phyloP scores from a whole-genome alignment of 805 yeast species.

The Pichia cephalocereana region DNA sequence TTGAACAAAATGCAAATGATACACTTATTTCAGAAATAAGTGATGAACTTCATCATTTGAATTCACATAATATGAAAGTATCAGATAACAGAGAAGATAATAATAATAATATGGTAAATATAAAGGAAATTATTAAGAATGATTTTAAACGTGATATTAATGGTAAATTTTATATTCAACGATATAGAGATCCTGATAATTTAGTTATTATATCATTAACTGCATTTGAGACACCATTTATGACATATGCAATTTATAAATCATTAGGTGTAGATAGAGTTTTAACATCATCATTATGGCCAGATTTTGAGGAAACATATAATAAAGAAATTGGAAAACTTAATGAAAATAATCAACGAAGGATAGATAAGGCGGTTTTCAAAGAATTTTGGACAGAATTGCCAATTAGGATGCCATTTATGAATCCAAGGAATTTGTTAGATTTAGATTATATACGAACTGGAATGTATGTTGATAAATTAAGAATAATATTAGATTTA shows the following conservation, averaged over 20 bases:
- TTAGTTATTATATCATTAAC: conserved; percentile 2
- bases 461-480: conserved; percentile 9
- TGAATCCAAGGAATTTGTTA: conserved; percentile 1
- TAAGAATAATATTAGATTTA: conserved; percentile 10
- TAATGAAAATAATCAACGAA: background rate
- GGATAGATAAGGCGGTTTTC: conserved; percentile 3
- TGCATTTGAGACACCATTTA: conserved; percentile 6
- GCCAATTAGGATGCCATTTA: conserved; percentile 8
- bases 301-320: conserved; percentile 2
- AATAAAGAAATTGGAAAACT: background rate
- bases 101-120: background rate
- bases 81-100: background rate
- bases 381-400: conserved; percentile 3
- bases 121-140: background rate
- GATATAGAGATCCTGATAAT: conserved; percentile 7
- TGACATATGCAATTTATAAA: conserved; percentile 6
- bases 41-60: conserved; percentile 8
- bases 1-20: background rate
- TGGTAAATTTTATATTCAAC: background rate
- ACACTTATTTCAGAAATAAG: background rate
- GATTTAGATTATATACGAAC: conserved; percentile 2
- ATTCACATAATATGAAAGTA: conserved; percentile 6
- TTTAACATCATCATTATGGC: conserved; percentile 5
- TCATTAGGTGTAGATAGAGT: conserved; percentile 7
- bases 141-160: conserved; percentile 1